Conservation (phyloP, 768 basidiomycete genomes). For the Pluteus cervinus region DNA sequence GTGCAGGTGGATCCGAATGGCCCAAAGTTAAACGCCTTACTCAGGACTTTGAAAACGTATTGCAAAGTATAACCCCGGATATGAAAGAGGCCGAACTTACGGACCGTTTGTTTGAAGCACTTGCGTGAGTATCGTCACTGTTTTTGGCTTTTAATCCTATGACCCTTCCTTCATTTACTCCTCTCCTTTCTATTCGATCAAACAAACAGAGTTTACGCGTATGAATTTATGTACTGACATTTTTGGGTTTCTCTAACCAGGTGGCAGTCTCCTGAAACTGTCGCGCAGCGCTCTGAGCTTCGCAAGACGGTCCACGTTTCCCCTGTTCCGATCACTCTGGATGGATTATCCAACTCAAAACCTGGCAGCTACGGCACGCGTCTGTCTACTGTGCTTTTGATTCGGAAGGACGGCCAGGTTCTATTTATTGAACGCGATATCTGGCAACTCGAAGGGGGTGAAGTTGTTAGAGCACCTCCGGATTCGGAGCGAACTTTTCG, state of each 20-base stretch:
- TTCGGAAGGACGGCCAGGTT: constrained; percentile 53
- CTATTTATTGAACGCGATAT: constrained; percentile 69
- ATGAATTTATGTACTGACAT: constrained; percentile 19
- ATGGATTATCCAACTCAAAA: constrained; percentile 12
- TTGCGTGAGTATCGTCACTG: constrained; percentile 58
- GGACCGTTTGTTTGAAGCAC: constrained; percentile 55
- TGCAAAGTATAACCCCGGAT: constrained; percentile 29
- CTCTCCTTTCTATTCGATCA: too few species aligned
- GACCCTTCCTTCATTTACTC: constrained; percentile 4
- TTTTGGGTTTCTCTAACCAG: constrained; percentile 27
- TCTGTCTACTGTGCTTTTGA: constrained; percentile 63
- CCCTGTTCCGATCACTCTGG: constrained; percentile 38
- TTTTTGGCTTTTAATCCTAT: too few species aligned
- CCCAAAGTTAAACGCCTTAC: constrained; percentile 66
- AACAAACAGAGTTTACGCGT: too few species aligned
- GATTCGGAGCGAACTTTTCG: constrained; percentile 44
- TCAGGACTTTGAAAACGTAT: constrained; percentile 35
- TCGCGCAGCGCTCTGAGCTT: constrained; percentile 46
- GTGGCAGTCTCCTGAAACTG: constrained; percentile 38
- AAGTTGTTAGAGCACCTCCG: constrained; percentile 30
- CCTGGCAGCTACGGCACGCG: constrained; percentile 58
- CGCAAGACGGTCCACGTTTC: constrained; percentile 58
- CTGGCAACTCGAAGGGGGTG: constrained; percentile 45
- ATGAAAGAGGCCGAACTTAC: constrained; percentile 47
- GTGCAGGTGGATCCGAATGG: constrained; percentile 56